These are phyloP conservation scores for Ustilago loliicola DNA, from an alignment of 1,284 basidiomycete genomes.

Conservation along the genomic window DNA sequence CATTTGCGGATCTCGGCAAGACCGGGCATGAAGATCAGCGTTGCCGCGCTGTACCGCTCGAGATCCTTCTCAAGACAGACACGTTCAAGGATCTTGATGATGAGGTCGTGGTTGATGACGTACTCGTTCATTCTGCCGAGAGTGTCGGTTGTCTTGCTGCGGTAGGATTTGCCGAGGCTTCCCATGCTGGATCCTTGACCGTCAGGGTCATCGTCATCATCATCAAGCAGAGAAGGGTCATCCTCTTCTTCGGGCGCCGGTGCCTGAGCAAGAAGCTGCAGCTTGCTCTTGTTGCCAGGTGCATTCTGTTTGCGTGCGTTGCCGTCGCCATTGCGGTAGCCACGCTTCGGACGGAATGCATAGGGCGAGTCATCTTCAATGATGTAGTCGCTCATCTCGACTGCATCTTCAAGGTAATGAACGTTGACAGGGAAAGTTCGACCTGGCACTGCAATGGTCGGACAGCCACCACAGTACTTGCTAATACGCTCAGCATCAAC, in stretches of 20 bases:
- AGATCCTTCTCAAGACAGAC: conserved; percentile 81
- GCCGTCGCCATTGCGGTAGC: conserved; percentile 36
- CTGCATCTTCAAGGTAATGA: conserved; percentile 90
- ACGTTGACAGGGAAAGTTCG: conserved; percentile 96
- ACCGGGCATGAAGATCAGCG: conserved; percentile 94
- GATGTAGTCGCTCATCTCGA: conserved; percentile 87
- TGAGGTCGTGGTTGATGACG: conserved; percentile 76
- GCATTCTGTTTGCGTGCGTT: conserved; percentile 52
- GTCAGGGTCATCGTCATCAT: conserved; percentile 78
- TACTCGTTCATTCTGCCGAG: conserved; percentile 90
- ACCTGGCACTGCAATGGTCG: conserved; percentile 83
- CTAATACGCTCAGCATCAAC: conserved; percentile 93
- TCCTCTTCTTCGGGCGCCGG: conserved; percentile 75
- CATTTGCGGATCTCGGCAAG: conserved; percentile 85
- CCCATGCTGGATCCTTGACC: conserved; percentile 71
- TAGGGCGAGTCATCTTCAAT: conserved; percentile 84
- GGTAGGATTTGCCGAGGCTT: conserved; percentile 76
- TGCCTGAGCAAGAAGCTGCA: conserved; percentile 75
- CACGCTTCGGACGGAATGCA: conserved; percentile 73
- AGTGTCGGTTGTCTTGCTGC: conserved; percentile 80
- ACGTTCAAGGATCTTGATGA: conserved; percentile 85
- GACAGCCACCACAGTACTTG: conserved; percentile 91
- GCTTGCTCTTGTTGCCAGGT: conserved; percentile 75
- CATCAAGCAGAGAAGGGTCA: conserved; percentile 82
- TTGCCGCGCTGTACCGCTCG: conserved; percentile 80